A percentile compares a stretch with the other conserved stretches of the same genome.
Evolutionary conservation across 257 asterid species (phyloP).

Genomic region (Galeopsis tetrahit): DNA sequence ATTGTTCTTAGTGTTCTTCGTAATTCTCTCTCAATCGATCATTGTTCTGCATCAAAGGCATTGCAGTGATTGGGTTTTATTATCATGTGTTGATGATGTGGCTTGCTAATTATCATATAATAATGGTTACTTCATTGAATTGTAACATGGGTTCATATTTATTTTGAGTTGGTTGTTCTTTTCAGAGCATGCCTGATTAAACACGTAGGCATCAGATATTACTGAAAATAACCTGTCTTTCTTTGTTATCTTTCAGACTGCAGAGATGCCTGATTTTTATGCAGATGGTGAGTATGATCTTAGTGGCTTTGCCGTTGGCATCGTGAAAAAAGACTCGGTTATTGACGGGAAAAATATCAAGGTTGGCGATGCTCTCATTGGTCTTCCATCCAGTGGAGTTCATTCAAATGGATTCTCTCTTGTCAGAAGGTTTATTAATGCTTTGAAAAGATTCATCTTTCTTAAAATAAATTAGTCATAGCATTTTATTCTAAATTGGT

Average conservation of each 20-base stretch:
- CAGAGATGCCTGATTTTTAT: conserved; percentile 98
- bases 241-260: conserved; percentile 66
- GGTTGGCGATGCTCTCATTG: conserved; percentile 81
- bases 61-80: too few relatives aligned
- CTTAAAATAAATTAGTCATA: background rate
- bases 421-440: conserved; percentile 68
- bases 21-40: too few relatives aligned
- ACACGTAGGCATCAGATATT: background rate
- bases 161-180: background rate
- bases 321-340: conserved; percentile 73
- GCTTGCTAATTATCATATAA: too few relatives aligned
- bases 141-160: conserved; percentile 1
- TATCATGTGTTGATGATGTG: too few relatives aligned
- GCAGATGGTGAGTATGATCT: conserved; percentile 93
- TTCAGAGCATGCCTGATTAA: background rate
- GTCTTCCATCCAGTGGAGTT: conserved; percentile 96
- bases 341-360: conserved; percentile 77
- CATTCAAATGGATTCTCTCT: conserved; percentile 95
- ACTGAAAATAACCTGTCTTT: background rate
- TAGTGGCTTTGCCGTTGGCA: conserved; percentile 95
- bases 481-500: background rate
- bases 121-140: background rate
- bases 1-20: too few relatives aligned
- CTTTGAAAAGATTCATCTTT: background rate
- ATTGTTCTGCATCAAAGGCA: too few relatives aligned